Conservation (phyloP, 164 flowering plant genomes). For the Aristolochia contorta region DNA sequence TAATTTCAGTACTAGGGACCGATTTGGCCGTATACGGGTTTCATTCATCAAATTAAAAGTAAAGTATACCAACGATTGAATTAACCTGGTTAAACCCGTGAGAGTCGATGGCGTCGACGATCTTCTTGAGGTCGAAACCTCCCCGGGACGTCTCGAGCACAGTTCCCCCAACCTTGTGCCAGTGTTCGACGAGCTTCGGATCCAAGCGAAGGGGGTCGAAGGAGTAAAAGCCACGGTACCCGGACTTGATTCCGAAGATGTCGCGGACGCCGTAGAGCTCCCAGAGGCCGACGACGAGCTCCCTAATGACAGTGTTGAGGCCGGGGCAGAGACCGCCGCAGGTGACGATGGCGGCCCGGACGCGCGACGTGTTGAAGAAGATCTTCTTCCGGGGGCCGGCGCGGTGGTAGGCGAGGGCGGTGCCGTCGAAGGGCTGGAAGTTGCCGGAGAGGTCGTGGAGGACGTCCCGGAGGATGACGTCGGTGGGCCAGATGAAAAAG, state of each 20-base stretch:
- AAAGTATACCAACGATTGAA: not conserved
- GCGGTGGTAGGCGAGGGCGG: constrained; percentile 42
- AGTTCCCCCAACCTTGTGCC: constrained; percentile 77
- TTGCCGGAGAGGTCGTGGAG: constrained; percentile 16
- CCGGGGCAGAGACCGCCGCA: constrained; percentile 92
- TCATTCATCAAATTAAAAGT: too few relatives aligned
- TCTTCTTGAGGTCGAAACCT: constrained; percentile 63
- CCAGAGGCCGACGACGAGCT: constrained; percentile 74
- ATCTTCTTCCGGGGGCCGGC: constrained; percentile 67
- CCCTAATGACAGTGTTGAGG: constrained; percentile 73
- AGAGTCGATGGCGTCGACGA: constrained; percentile 50
- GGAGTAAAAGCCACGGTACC: constrained; percentile 74
- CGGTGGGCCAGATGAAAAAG: constrained; percentile 22
- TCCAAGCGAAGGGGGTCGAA: constrained; percentile 30
- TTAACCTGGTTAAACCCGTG: constrained; percentile 65
- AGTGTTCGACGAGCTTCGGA: constrained; percentile 51
- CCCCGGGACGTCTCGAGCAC: constrained; percentile 67
- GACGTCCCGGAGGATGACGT: constrained; percentile 17
- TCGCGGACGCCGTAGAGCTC: constrained; percentile 59
- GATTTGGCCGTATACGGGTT: too few relatives aligned
- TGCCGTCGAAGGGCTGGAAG: not conserved
- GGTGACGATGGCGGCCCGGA: constrained; percentile 61
- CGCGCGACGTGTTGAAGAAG: constrained; percentile 31
- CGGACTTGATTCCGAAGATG: constrained; percentile 54
- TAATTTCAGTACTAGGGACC: too few relatives aligned